A percentile compares a stretch with the other conserved stretches of the same genome.
Evolutionary conservation across 2,329 filamentous ascomycete species (phyloP).

Genomic region (Aspergillaceae sp.): DNA sequence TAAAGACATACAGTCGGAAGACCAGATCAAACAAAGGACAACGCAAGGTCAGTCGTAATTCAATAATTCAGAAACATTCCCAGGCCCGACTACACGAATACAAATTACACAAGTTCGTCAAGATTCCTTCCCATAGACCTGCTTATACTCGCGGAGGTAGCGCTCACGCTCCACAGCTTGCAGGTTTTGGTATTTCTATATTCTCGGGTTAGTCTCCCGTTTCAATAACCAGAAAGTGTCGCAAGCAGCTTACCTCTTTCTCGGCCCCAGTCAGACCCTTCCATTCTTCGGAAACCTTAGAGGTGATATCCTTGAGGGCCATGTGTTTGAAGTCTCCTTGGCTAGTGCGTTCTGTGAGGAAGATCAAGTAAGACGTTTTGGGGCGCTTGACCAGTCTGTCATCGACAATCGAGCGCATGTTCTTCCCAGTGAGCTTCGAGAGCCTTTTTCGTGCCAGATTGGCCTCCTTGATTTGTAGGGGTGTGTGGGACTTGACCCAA

Average conservation of each 20-base stretch:
- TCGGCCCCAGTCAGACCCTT: slow-evolving; percentile 20
- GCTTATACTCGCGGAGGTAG: slow-evolving; percentile 27
- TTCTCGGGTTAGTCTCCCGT: slow-evolving; percentile 5
- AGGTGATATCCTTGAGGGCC: slow-evolving; percentile 24
- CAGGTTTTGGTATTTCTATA: slow-evolving; percentile 20
- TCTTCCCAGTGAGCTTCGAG: slow-evolving; percentile 13
- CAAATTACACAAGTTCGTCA: not conserved
- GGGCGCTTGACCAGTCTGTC: slow-evolving; percentile 44
- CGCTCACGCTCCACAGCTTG: slow-evolving; percentile 21
- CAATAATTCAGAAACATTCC: too few relatives aligned
- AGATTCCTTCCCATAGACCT: slow-evolving; percentile 28
- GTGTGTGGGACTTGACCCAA: slow-evolving; percentile 49
- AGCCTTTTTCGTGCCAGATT: slow-evolving; percentile 48
- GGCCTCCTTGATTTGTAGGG: slow-evolving; percentile 49
- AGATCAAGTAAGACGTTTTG: slow-evolving; percentile 34
- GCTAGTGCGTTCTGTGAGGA: slow-evolving; percentile 35
- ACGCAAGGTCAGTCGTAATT: too few relatives aligned
- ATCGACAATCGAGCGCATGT: slow-evolving; percentile 39
- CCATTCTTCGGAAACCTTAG: slow-evolving; percentile 17
- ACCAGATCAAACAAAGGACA: too few relatives aligned
- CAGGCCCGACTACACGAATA: too few relatives aligned
- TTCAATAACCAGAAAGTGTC: not conserved
- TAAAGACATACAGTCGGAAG: too few relatives aligned
- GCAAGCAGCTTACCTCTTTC: slow-evolving; percentile 26
- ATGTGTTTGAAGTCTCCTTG: slow-evolving; percentile 47